Evolutionary conservation across 2,329 filamentous ascomycete species (phyloP), one percentile per base, ranked within the genome.

Genomic region (Ascochyta clinopodiicola): DNA sequence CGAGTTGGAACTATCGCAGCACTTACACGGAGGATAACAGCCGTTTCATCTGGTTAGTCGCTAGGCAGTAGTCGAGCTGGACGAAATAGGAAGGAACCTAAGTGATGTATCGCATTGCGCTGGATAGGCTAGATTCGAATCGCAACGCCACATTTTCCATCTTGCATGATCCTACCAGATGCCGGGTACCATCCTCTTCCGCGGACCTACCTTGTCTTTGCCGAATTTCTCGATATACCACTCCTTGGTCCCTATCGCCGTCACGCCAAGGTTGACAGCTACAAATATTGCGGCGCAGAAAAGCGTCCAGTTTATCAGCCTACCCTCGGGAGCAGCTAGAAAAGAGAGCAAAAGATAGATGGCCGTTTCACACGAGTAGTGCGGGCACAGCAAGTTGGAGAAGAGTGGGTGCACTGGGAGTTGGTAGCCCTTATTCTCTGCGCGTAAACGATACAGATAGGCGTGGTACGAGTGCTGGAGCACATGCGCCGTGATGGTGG

Each of bases 351-450:
- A 84, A 19, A 92, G 71, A 73, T 99, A 98, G 55, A 97, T 86
- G 36, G 89, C 72, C 70, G 91, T 93, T 78, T 98, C 95, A 68
- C 89, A 91, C 3, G 90, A 90, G 75, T 98, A 99, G 77, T 99
- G 95, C 17, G 95, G 92, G 66, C 90, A 96, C 35, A 97, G 77
- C 21, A 96, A 75, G 53, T 82, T 80, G 39, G 80, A 80, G 75
- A 98, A 99, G 53, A 89, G 77, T 2, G 88, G 87, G 56, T 89
- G 83, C 2, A 83, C 79, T 0, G 94, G 94, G 22, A 98, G 81
- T 10, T 89, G 90, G 76, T 99, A 98, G 70, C 92, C 94, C 24
- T 69, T 63, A 42, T 67, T 66, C 50, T 69, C 59, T 13, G 62
- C 63, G 32, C 73, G 70, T 71, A 82, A 67, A 10, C 71, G 74